Evolutionary conservation across 2,329 filamentous ascomycete species (phyloP).

Genomic region (Aphanocladium album): DNA sequence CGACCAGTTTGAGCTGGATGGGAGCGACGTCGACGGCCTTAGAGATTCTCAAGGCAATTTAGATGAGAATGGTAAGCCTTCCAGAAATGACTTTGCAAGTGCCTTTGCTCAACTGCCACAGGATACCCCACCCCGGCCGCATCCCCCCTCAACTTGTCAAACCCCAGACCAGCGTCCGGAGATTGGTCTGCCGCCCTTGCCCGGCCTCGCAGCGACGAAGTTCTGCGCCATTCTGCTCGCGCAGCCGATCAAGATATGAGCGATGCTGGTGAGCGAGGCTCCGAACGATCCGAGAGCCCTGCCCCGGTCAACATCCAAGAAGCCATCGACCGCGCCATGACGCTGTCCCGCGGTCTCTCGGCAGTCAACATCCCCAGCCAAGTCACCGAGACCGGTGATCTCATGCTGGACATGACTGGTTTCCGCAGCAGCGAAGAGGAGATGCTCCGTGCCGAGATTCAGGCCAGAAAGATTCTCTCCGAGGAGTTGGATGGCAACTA

Average conservation of each 20-base stretch:
- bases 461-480: slow-evolving; percentile 85
- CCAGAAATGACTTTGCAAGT: neutral
- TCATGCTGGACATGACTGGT: slow-evolving; percentile 97
- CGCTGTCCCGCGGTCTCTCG: slow-evolving; percentile 80
- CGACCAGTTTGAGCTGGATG: slow-evolving; percentile 63
- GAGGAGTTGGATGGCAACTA: slow-evolving; percentile 94
- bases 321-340: slow-evolving; percentile 76
- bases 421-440: slow-evolving; percentile 95
- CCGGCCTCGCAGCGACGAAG: slow-evolving; percentile 50
- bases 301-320: slow-evolving; percentile 67
- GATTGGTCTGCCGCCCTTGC: slow-evolving; percentile 44
- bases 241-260: slow-evolving; percentile 30
- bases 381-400: slow-evolving; percentile 86
- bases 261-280: slow-evolving; percentile 36
- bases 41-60: slow-evolving; percentile 22
- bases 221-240: slow-evolving; percentile 45
- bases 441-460: slow-evolving; percentile 82
- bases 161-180: slow-evolving; percentile 41
- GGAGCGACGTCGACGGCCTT: slow-evolving; percentile 17
- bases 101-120: slow-evolving; percentile 21
- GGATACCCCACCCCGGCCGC: slow-evolving; percentile 49
- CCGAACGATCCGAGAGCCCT: slow-evolving; percentile 68
- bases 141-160: slow-evolving; percentile 36
- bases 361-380: slow-evolving; percentile 88
- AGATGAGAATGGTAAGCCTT: slow-evolving; percentile 26